Evolutionary conservation across 345 rosid species (phyloP).

Genomic region (Eucalyptus polybractea): DNA sequence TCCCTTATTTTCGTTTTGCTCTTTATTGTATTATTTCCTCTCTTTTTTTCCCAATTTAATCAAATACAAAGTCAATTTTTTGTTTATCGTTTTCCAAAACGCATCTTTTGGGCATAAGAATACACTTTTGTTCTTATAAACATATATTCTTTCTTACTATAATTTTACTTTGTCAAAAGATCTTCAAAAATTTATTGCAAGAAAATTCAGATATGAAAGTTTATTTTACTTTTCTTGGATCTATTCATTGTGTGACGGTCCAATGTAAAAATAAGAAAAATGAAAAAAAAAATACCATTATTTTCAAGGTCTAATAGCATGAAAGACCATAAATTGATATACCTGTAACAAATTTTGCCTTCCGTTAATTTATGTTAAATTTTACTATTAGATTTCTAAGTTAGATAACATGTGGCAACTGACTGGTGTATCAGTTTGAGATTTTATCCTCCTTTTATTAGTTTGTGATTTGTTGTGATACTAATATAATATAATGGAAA

Average conservation of each 20-base stretch:
- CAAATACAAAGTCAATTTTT: not conserved
- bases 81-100: not conserved
- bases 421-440: rapidly evolving
- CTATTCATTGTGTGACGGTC: not conserved
- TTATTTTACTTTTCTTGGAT: not conserved
- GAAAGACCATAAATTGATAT: no score
- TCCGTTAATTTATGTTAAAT: no score
- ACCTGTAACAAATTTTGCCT: no score
- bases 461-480: no score
- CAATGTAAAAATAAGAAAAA: not conserved
- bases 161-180: not conserved
- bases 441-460: no score
- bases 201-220: not conserved
- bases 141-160: not conserved
- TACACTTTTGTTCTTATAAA: not conserved
- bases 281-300: no score
- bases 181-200: not conserved
- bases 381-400: no score
- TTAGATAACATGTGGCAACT: rapidly evolving
- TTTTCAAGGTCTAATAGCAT: no score
- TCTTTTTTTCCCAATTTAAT: not conserved
- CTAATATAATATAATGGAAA: no score
- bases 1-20: not conserved
- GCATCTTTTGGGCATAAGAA: not conserved
- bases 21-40: no score